These are phyloP conservation scores for Arthrobotrys entomopaga DNA, from an alignment of 2,329 filamentous ascomycete genomes.

Conservation along the genomic window DNA sequence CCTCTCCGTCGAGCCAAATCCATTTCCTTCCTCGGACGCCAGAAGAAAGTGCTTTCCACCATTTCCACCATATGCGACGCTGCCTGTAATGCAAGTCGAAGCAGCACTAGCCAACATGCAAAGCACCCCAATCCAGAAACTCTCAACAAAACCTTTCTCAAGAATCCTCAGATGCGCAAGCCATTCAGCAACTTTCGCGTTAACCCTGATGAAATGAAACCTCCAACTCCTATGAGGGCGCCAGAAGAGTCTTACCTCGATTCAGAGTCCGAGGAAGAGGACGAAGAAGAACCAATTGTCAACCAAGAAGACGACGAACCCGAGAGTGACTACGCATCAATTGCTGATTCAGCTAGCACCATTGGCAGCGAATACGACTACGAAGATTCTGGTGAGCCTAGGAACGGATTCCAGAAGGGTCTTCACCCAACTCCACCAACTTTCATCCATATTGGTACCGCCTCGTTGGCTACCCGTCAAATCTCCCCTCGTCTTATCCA, in stretches of 20 bases:
- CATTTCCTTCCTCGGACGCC: constrained; percentile 22
- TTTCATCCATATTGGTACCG: constrained; percentile 42
- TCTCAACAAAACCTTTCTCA: constrained; percentile 40
- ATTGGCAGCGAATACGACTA: constrained; percentile 47
- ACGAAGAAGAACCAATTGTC: constrained; percentile 15
- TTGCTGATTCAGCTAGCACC: constrained; percentile 48
- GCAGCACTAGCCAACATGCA: constrained; percentile 33
- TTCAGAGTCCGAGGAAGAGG: constrained; percentile 38
- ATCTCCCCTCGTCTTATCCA: constrained; percentile 48
- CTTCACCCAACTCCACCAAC: constrained; percentile 36
- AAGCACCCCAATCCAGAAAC: constrained; percentile 18
- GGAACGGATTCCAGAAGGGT: constrained; percentile 24
- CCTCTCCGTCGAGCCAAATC: constrained; percentile 43
- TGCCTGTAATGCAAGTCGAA: constrained; percentile 23
- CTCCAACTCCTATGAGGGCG: constrained; percentile 33
- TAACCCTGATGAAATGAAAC: constrained; percentile 28
- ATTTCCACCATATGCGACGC: constrained; percentile 36
- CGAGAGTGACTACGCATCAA: constrained; percentile 44
- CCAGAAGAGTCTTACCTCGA: constrained; percentile 32
- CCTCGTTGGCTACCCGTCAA: constrained; percentile 42
- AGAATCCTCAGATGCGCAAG: constrained; percentile 52
- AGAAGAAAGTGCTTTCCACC: constrained; percentile 30
- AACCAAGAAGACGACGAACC: constrained; percentile 9
- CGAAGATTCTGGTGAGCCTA: constrained; percentile 32
- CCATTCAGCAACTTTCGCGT: constrained; percentile 49